Evolutionary conservation across 2,329 filamentous ascomycete species (phyloP), one percentile per base, ranked within the genome.

Genomic region (Aspergillaceae sp.): DNA sequence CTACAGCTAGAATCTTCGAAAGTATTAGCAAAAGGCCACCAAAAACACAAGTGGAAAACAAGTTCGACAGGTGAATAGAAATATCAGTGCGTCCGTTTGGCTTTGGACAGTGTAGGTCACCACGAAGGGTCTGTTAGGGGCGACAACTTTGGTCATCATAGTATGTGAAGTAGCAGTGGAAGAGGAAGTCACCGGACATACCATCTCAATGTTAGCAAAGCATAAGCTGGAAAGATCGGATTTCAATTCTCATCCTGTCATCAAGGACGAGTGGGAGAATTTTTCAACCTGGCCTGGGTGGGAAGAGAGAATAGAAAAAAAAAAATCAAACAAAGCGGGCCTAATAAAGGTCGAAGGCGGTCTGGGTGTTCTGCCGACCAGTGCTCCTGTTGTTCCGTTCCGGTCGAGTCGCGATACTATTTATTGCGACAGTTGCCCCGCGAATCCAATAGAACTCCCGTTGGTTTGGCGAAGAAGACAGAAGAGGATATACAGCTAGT

Each of bases 101-200:
- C 73, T 72, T 32, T 64, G 70, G 74, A 79, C 76, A 75, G 73
- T 63, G 75, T 77, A 73, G 72, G 70, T 79, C 76, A 78, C 75
- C 77, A 79, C 62, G 61, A 61, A 66, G 69, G 64, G 74, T 79
- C 69, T 71, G 77, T 79, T 79, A 79, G 77, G 77, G 77, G 77
- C 77, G 77, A 80, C 76, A 79, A 74, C 68, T 66, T 68, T 55
- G 69, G 73, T 79, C 77, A 79, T 80, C 76, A 76, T 72, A 54
- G 53, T 60, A 64, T 5, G 30, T 32, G 30, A 32, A 50, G 48
- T 4, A 41, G 40, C 35, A 49, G 29, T 43, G 26, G 37, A 46
- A 29, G 47, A 49, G 33, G 46, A 45, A n/a, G 26, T 19, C 19
- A 19, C 19, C 19, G 19, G 52, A 54, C 61, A 56, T 61, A 67